phyloP scores from a whole-genome alignment of 805 yeast species.

The Saccharomycopsis olivae region DNA sequence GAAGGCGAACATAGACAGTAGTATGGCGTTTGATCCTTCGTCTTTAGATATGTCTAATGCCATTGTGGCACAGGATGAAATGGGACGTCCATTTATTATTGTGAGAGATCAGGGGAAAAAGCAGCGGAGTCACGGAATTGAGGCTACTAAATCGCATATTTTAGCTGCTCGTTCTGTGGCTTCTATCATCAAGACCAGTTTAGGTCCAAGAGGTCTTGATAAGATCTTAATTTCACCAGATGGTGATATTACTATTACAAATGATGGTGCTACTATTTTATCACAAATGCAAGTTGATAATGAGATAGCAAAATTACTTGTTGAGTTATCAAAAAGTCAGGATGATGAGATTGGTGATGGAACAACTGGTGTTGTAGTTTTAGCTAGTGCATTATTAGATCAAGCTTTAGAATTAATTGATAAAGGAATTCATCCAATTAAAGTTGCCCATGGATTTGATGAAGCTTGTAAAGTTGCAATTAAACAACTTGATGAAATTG shows the following conservation, averaged over 20 bases:
- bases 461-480: constrained; percentile 82
- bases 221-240: constrained; percentile 92
- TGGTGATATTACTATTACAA: constrained; percentile 96
- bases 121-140: constrained; percentile 61
- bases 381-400: constrained; percentile 82
- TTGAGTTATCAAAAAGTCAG: constrained; percentile 90
- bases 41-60: constrained; percentile 94
- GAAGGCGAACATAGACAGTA: neutral
- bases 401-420: constrained; percentile 92
- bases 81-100: constrained; percentile 97
- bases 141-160: constrained; percentile 79
- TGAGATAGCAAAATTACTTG: constrained; percentile 94
- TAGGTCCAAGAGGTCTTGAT: constrained; percentile 98
- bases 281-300: constrained; percentile 91
- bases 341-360: constrained; percentile 99
- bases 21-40: constrained; percentile 29
- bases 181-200: constrained; percentile 84
- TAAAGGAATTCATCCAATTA: constrained; percentile 93
- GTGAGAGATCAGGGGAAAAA: constrained; percentile 75
- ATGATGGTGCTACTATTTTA: constrained; percentile 96
- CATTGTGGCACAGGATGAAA: constrained; percentile 97
- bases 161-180: constrained; percentile 99
- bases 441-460: constrained; percentile 92
- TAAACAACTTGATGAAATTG: constrained; percentile 41
- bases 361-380: constrained; percentile 89